phyloP scores from a whole-genome alignment of 169 alveolate genomes.

The Babesia bigemina region DNA sequence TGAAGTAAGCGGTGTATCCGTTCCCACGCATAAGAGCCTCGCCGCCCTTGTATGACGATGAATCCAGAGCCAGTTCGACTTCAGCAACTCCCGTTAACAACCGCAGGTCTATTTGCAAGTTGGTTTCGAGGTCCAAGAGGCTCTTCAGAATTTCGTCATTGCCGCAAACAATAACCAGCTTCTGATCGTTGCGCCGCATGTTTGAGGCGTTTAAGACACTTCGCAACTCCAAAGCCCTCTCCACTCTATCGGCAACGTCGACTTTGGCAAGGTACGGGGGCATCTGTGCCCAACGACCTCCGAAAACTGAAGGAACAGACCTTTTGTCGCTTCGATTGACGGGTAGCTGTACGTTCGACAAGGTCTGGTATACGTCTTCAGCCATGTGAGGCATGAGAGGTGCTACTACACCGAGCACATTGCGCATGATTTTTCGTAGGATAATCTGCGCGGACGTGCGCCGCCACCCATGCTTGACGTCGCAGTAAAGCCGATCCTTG shows the following conservation, averaged over 20 bases:
- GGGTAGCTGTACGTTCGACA: not conserved
- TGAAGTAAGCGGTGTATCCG: conserved; percentile 5
- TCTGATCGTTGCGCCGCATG: conserved; percentile 1
- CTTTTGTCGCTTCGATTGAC: conserved; percentile 1
- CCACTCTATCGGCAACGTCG: not conserved
- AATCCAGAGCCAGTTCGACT: not conserved
- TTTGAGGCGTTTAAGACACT: conserved; percentile 4
- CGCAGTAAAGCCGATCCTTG: conserved; percentile 54
- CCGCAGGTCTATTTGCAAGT: conserved; percentile 21
- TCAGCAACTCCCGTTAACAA: conserved; percentile 49
- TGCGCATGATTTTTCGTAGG: conserved; percentile 23
- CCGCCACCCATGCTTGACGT: conserved; percentile 15
- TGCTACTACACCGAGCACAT: conserved; percentile 46
- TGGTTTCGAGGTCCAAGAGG: conserved; percentile 24
- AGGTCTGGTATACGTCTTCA: conserved; percentile 42
- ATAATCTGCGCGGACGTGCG: conserved; percentile 36
- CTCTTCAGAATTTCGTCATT: not conserved
- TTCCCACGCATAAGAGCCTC: conserved; percentile 4
- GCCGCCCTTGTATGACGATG: not conserved
- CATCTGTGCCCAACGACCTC: conserved; percentile 36
- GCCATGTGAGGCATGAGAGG: conserved; percentile 70
- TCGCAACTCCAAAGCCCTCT: conserved; percentile 8
- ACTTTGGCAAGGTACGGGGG: conserved; percentile 21
- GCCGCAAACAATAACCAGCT: conserved; percentile 22
- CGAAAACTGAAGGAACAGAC: conserved; percentile 33